These are phyloP conservation scores for Talaromyces sp. DNA, from an alignment of 2,329 filamentous ascomycete species.

Conservation along the genomic window DNA sequence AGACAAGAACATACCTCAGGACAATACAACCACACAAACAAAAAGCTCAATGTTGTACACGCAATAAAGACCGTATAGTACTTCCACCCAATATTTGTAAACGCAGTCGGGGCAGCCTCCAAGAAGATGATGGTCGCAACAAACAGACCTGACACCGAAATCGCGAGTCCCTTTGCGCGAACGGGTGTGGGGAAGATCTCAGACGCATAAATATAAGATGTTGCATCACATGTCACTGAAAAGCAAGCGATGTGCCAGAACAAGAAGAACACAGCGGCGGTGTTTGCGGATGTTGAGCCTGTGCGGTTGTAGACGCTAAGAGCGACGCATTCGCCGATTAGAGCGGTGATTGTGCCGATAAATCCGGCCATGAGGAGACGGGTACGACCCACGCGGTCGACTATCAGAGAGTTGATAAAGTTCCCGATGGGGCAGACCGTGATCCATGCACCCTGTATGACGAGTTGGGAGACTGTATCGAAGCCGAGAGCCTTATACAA, in stretches of 20 bases:
- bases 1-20: background rate
- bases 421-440: background rate
- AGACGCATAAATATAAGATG: background rate
- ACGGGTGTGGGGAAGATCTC: background rate
- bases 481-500: background rate
- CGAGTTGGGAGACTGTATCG: background rate
- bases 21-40: background rate
- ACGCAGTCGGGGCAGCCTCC: background rate
- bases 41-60: background rate
- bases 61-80: background rate
- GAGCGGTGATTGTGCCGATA: background rate
- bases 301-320: background rate
- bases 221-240: background rate
- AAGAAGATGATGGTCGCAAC: background rate
- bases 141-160: background rate
- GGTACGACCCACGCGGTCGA: background rate
- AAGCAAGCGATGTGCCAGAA: background rate
- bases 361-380: background rate
- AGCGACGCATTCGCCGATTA: background rate
- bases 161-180: background rate
- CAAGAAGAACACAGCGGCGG: background rate
- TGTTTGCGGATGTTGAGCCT: background rate
- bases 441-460: background rate
- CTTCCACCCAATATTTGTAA: background rate
- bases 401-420: background rate